These are phyloP conservation scores for Chlorokybus atmophyticus DNA, from an alignment of 139 green algal species.

Conservation along the genomic window DNA sequence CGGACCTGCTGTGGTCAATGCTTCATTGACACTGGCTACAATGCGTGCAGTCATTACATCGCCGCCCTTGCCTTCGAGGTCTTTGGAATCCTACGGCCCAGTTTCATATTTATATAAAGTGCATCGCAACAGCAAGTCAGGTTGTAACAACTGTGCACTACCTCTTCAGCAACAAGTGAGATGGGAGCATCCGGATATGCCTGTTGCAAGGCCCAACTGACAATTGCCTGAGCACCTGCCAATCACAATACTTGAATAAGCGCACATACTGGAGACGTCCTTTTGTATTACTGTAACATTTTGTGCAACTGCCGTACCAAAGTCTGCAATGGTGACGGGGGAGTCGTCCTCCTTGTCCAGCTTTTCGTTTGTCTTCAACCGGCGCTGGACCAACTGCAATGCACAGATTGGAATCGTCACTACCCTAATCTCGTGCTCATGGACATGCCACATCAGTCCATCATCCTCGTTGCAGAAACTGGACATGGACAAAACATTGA, in stretches of 20 bases:
- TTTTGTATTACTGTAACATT: background rate
- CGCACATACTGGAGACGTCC: background rate
- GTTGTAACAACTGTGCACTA: background rate
- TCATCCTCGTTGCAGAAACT: too few relatives aligned
- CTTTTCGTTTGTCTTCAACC: conserved; percentile 35
- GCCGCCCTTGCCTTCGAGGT: conserved; percentile 27
- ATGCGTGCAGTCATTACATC: conserved; percentile 60
- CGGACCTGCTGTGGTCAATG: conserved; percentile 12
- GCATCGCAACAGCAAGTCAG: background rate
- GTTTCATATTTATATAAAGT: background rate
- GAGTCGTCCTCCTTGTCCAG: conserved; percentile 68
- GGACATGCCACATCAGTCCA: too few relatives aligned
- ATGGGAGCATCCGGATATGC: conserved; percentile 33
- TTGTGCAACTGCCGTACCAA: conserved; percentile 40
- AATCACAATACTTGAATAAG: conserved; percentile 1
- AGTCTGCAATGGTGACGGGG: conserved; percentile 91
- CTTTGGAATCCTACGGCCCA: conserved; percentile 13
- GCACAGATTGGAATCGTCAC: too few relatives aligned
- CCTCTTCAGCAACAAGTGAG: conserved; percentile 86
- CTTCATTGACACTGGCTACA: conserved; percentile 70
- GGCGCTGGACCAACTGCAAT: conserved; percentile 21
- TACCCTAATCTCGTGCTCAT: too few relatives aligned
- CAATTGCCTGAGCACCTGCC: conserved; percentile 70
- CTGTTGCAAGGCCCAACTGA: conserved; percentile 66
- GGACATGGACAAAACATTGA: too few relatives aligned